These are phyloP conservation scores for Hypomontagnella monticulosa DNA, from an alignment of 495 filamentous ascomycete genomes.

Conservation along the genomic window DNA sequence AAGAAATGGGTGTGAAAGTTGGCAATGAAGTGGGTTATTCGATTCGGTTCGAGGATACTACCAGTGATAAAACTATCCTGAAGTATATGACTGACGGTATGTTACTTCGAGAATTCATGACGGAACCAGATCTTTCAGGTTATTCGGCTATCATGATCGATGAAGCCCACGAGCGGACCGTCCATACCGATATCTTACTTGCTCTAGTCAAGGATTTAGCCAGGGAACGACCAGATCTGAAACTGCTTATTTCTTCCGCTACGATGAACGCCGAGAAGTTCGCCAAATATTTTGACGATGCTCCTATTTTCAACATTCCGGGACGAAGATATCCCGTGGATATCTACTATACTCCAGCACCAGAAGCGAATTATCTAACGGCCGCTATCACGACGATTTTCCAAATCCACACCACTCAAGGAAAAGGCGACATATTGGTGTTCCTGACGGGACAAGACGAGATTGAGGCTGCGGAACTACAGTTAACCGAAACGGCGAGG, in stretches of 20 bases:
- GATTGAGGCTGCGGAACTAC: constrained; percentile 84
- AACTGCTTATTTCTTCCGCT: constrained; percentile 91
- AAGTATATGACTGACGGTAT: constrained; percentile 99
- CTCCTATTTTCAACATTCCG: constrained; percentile 95
- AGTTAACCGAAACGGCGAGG: constrained; percentile 79
- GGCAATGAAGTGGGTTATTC: constrained; percentile 95
- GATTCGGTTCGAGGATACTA: constrained; percentile 95
- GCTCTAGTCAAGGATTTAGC: constrained; percentile 93
- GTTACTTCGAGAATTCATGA: constrained; percentile 90
- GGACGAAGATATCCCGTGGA: constrained; percentile 91
- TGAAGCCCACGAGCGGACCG: constrained; percentile 93
- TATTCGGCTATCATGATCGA: constrained; percentile 96
- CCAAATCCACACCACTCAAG: constrained; percentile 92
- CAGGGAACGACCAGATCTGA: constrained; percentile 84
- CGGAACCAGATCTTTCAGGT: constrained; percentile 83
- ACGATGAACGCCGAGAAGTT: constrained; percentile 97
- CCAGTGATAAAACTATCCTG: constrained; percentile 89
- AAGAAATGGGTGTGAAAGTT: constrained; percentile 91
- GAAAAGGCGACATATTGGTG: constrained; percentile 87
- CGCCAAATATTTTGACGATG: constrained; percentile 90
- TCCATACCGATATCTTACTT: constrained; percentile 91
- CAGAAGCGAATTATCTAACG: constrained; percentile 93
- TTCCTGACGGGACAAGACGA: constrained; percentile 93
- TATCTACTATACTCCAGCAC: constrained; percentile 90
- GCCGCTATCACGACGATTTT: constrained; percentile 94